phyloP scores from a whole-genome alignment of 179 eudicot species.

The Amaranthus tricolor region DNA sequence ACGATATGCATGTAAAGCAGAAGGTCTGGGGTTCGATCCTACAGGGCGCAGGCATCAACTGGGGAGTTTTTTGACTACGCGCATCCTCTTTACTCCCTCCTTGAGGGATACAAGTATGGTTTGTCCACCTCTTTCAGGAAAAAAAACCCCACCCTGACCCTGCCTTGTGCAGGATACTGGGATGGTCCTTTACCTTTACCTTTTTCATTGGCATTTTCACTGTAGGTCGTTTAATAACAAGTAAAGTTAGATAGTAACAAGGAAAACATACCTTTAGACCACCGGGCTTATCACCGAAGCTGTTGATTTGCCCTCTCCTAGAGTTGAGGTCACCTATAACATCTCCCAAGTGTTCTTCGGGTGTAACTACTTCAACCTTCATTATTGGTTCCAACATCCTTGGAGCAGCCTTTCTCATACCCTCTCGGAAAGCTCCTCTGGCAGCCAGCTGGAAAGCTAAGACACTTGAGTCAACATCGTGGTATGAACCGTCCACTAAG shows the following conservation, averaged over 20 bases:
- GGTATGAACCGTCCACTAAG: conserved; percentile 85
- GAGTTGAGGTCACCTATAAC: conserved; percentile 98
- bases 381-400: conserved; percentile 86
- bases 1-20: no score
- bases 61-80: no score
- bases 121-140: no score
- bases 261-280: conserved; percentile 74
- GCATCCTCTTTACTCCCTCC: no score
- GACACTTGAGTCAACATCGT: conserved; percentile 95
- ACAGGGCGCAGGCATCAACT: no score
- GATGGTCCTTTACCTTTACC: no score
- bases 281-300: conserved; percentile 96
- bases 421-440: conserved; percentile 92
- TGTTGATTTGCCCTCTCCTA: conserved; percentile 93
- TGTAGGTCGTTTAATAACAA: neutral
- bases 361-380: conserved; percentile 95
- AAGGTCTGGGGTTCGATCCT: no score
- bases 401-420: conserved; percentile 85
- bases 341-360: conserved; percentile 97
- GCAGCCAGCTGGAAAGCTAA: conserved; percentile 98
- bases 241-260: neutral
- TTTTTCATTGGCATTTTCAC: no score
- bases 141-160: no score
- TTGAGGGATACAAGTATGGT: no score
- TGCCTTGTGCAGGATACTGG: no score